Evolutionary conservation across 805 yeast species (phyloP).

Genomic region (Metschnikowia anglica): DNA sequence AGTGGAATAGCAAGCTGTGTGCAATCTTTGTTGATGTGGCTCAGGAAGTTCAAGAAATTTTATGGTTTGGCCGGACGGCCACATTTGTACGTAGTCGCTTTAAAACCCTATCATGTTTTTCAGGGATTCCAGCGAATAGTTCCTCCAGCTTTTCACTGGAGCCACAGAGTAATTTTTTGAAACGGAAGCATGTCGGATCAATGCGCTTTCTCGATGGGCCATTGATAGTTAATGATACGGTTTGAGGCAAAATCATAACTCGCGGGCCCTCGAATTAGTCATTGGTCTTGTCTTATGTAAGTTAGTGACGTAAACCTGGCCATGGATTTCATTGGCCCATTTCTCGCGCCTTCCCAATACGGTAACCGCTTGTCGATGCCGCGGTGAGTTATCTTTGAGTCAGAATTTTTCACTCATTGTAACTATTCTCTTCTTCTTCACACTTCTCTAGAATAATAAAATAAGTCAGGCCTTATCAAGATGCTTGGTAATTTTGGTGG

Average conservation of each 20-base stretch:
- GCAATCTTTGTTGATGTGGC: too few species aligned
- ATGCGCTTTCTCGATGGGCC: too few species aligned
- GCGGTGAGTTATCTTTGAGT: conserved; percentile 27
- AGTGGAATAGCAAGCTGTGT: too few species aligned
- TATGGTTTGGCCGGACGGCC: too few species aligned
- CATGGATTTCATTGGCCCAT: conserved; percentile 11
- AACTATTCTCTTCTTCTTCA: conserved; percentile 2
- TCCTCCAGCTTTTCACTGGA: too few species aligned
- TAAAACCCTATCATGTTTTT: too few species aligned
- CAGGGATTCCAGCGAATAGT: too few species aligned
- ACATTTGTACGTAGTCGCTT: too few species aligned
- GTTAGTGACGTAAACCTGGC: conserved; percentile 7
- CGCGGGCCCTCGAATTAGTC: conserved; percentile 10
- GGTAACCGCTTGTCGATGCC: conserved; percentile 24
- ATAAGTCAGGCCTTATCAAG: not conserved
- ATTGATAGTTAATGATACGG: too few species aligned
- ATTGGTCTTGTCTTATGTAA: not conserved
- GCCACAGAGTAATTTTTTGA: too few species aligned
- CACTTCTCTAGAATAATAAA: conserved; percentile 1
- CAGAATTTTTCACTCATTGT: conserved; percentile 9
- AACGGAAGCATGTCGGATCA: too few species aligned
- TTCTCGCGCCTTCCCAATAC: conserved; percentile 19
- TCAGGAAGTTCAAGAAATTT: too few species aligned
- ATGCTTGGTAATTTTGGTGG: conserved; percentile 14
- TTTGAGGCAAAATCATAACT: not conserved